phyloP scores from a whole-genome alignment of 164 flowering plant species.

The Warburgia ugandensis region DNA sequence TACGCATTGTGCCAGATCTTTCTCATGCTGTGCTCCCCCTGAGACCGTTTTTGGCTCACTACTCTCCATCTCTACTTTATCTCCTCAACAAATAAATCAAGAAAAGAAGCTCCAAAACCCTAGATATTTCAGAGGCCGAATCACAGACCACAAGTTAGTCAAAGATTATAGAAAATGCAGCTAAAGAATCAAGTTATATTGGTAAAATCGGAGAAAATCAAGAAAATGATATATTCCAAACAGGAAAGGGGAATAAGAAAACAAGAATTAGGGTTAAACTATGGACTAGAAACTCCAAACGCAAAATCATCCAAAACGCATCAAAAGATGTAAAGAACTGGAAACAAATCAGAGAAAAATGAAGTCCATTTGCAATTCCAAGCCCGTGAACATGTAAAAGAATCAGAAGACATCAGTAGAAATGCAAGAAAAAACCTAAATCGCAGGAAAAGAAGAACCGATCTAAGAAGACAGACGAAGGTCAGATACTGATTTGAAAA shows the following conservation, averaged over 20 bases:
- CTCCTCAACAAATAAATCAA: neutral
- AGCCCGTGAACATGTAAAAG: too few relatives aligned
- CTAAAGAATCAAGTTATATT: too few relatives aligned
- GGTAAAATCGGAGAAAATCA: neutral
- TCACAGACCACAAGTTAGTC: neutral
- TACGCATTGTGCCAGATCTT: constrained; percentile 48
- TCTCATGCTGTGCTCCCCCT: constrained; percentile 8
- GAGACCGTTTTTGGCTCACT: neutral
- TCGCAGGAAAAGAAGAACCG: neutral
- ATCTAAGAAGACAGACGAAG: neutral
- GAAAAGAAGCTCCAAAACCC: neutral
- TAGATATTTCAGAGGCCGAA: neutral
- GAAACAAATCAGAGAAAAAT: neutral
- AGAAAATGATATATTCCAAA: too few relatives aligned
- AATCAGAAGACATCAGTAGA: neutral
- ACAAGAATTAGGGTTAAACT: neutral
- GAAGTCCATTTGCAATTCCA: too few relatives aligned
- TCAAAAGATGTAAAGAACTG: neutral
- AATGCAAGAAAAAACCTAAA: neutral
- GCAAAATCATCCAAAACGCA: too few relatives aligned
- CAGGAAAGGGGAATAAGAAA: neutral
- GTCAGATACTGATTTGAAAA: neutral
- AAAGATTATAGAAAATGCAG: too few relatives aligned
- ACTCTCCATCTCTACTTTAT: constrained; percentile 3
- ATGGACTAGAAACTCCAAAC: too few relatives aligned